Percentiles rank a stretch among this genome's conserved stretches.
Conservation (phyloP, 140 eudicot species). For the Flaveria floridana region DNA sequence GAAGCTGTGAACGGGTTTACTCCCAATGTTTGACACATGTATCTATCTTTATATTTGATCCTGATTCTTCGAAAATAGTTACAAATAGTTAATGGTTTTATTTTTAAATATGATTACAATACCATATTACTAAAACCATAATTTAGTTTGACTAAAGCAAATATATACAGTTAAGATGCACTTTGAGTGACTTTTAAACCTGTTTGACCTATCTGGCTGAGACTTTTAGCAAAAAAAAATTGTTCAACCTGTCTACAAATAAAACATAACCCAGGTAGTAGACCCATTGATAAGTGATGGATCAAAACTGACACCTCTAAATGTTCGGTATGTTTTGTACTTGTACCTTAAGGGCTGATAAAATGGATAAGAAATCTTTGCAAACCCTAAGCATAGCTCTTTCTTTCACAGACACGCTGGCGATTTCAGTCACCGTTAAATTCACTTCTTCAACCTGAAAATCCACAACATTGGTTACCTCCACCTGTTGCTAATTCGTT, state of each 20-base stretch:
- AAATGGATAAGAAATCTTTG: slow-evolving; percentile 59
- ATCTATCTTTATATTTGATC: too few species aligned
- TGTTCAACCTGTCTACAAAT: not conserved
- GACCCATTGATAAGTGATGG: not conserved
- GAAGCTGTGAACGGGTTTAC: not conserved
- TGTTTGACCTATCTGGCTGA: not conserved
- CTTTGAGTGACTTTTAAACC: not conserved
- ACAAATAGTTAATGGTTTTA: not conserved
- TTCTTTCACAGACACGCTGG: slow-evolving; percentile 55
- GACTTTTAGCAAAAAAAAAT: not conserved
- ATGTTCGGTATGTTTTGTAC: not conserved
- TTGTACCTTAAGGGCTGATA: slow-evolving; percentile 66
- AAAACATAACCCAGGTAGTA: not conserved
- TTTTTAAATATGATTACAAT: too few species aligned
- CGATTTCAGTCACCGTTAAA: slow-evolving; percentile 57
- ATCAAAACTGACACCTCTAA: slow-evolving; percentile 3
- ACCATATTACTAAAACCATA: too few species aligned
- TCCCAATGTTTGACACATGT: not conserved
- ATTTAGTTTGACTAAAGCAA: not conserved
- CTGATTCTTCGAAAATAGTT: not conserved
- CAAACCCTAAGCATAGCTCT: slow-evolving; percentile 56
- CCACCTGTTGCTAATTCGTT: not conserved
- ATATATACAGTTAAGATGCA: not conserved
- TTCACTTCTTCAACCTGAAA: slow-evolving; percentile 68
- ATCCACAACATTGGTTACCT: slow-evolving; percentile 8